Percentiles rank a stretch among this genome's conserved stretches.
Evolutionary conservation across 495 filamentous ascomycete genomes (phyloP).

Genomic region (Paragyromitra xinjiangensis): DNA sequence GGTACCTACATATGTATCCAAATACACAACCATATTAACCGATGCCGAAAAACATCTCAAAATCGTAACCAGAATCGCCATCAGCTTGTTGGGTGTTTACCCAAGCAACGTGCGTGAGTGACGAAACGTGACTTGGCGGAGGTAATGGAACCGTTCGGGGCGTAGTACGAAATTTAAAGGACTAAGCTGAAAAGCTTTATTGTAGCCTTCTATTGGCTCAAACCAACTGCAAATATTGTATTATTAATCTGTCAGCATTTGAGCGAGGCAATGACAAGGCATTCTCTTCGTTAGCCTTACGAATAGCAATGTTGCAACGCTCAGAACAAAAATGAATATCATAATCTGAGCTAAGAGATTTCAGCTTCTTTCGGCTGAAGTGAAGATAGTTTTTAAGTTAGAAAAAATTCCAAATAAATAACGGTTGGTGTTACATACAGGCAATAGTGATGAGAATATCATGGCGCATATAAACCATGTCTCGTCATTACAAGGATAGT

Average conservation of each 20-base stretch:
- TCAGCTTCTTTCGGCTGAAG: neutral
- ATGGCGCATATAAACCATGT: neutral
- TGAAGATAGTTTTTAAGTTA: neutral
- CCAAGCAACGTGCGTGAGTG: neutral
- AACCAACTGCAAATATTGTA: neutral
- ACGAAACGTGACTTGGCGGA: neutral
- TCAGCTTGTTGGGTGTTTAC: neutral
- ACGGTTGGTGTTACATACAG: neutral
- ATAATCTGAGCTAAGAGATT: neutral
- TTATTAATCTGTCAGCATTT: neutral
- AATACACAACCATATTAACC: neutral
- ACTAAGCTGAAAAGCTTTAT: neutral
- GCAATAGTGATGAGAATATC: neutral
- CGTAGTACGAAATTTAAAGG: neutral
- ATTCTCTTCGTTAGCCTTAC: neutral
- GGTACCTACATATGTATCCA: neutral
- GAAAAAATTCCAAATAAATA: neutral
- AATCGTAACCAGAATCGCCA: neutral
- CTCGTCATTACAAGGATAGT: neutral
- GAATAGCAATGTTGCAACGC: neutral
- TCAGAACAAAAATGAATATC: neutral
- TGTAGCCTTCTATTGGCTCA: neutral
- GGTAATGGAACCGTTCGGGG: neutral
- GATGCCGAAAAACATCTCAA: neutral
- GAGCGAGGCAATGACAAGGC: neutral